Percentiles rank a stretch among this genome's conserved stretches.
These are phyloP conservation scores for Viridothelium virens DNA, from an alignment of 495 filamentous ascomycete species.

Conservation along the genomic window DNA sequence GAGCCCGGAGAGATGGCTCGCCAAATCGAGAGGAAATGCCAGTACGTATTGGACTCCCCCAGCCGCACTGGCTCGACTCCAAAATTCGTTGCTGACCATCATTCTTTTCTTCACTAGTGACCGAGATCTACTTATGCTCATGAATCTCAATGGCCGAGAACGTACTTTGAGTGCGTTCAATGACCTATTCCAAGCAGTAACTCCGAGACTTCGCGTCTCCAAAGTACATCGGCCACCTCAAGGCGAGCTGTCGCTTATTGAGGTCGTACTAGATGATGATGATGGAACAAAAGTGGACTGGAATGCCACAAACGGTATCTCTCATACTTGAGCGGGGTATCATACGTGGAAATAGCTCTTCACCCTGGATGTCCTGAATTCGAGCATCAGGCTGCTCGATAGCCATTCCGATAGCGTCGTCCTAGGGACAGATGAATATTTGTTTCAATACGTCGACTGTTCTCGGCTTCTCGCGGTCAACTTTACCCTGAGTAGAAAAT, in stretches of 20 bases:
- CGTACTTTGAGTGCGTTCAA: slow-evolving; percentile 9
- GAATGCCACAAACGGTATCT: no score
- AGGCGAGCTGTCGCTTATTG: slow-evolving; percentile 15
- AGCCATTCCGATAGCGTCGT: no score
- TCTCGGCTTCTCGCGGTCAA: no score
- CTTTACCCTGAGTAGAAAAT: no score
- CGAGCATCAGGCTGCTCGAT: no score
- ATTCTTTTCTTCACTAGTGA: neutral
- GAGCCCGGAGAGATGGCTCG: slow-evolving; percentile 14
- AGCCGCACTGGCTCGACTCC: no score
- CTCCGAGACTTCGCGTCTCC: slow-evolving; percentile 2
- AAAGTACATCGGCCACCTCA: slow-evolving; percentile 13
- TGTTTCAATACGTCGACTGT: no score
- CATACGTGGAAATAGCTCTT: no score
- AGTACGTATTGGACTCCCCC: neutral
- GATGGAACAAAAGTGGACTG: neutral
- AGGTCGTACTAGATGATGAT: slow-evolving; percentile 3
- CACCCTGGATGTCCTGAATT: no score
- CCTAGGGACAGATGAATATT: no score
- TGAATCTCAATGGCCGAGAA: slow-evolving; percentile 15
- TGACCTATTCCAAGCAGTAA: slow-evolving; percentile 2
- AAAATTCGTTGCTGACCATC: no score
- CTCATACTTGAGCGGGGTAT: no score
- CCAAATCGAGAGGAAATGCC: slow-evolving; percentile 12
- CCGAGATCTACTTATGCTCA: slow-evolving; percentile 15